phyloP scores from a whole-genome alignment of 345 rosid species.

The Aquilaria yunnanensis region DNA sequence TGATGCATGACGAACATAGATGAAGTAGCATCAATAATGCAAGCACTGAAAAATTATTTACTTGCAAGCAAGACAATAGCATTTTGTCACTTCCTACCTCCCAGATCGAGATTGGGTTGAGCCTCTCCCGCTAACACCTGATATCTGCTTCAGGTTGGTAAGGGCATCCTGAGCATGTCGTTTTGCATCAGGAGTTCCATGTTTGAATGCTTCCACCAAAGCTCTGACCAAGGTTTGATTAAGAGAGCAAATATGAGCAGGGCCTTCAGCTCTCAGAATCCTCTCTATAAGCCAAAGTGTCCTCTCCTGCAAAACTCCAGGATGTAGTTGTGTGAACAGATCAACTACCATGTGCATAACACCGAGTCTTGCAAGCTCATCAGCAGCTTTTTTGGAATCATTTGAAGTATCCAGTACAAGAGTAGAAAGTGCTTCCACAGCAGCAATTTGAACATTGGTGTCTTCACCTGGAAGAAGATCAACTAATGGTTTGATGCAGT shows the following conservation, averaged over 20 bases:
- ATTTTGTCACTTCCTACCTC: constrained; percentile 13
- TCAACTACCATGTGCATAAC: constrained; percentile 18
- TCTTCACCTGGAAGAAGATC: constrained; percentile 23
- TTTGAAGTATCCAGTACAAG: constrained; percentile 22
- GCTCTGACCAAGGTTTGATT: constrained; percentile 34
- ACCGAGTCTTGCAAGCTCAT: constrained; percentile 25
- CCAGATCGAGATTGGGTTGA: constrained; percentile 20
- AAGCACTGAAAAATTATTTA: no score
- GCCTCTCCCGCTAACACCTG: constrained; percentile 21
- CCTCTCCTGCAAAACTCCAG: constrained; percentile 36
- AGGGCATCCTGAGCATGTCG: constrained; percentile 35
- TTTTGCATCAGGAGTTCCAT: constrained; percentile 27
- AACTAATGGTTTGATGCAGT: constrained; percentile 30
- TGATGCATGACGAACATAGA: no score
- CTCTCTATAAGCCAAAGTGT: constrained; percentile 32
- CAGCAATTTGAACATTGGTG: constrained; percentile 31
- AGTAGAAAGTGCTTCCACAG: constrained; percentile 33
- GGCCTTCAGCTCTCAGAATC: constrained; percentile 28
- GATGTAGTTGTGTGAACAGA: constrained; percentile 26
- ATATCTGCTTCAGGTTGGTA: constrained; percentile 36
- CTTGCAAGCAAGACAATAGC: no score
- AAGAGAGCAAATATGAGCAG: constrained; percentile 22
- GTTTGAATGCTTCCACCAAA: constrained; percentile 35
- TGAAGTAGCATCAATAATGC: no score
- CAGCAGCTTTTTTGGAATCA: constrained; percentile 18